Evolutionary conservation across 805 yeast species (phyloP).

Genomic region (Metschnikowia amazonensis): DNA sequence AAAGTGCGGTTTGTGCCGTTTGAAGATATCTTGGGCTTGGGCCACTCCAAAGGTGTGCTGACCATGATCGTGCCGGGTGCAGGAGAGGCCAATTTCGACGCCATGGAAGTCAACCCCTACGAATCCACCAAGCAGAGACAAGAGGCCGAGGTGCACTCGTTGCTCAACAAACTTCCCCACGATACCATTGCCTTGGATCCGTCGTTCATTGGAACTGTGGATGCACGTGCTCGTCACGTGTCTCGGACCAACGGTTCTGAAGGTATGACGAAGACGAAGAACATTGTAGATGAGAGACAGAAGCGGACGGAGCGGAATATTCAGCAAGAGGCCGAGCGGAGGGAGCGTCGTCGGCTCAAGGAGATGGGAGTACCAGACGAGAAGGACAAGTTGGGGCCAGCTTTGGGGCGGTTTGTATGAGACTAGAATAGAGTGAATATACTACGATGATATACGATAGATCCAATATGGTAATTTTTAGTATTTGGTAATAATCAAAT

Average conservation of each 20-base stretch:
- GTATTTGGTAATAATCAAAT: too few relatives aligned
- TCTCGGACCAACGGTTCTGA: slow-evolving; percentile 22
- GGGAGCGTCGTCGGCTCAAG: slow-evolving; percentile 38
- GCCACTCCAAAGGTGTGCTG: slow-evolving; percentile 68
- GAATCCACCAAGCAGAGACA: slow-evolving; percentile 91
- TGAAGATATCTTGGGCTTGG: slow-evolving; percentile 93
- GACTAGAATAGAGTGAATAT: too few relatives aligned
- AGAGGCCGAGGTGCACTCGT: slow-evolving; percentile 80
- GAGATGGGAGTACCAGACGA: slow-evolving; percentile 20
- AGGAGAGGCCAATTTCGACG: slow-evolving; percentile 97
- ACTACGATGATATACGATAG: too few relatives aligned
- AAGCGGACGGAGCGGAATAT: slow-evolving; percentile 71
- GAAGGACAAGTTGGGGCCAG: slow-evolving; percentile 19
- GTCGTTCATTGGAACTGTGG: slow-evolving; percentile 77
- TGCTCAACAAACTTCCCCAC: slow-evolving; percentile 84
- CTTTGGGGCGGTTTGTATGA: slow-evolving; percentile 19
- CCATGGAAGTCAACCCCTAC: slow-evolving; percentile 88
- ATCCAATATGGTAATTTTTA: too few relatives aligned
- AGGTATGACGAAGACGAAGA: slow-evolving; percentile 20
- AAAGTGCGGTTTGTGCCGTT: slow-evolving; percentile 79
- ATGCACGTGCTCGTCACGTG: slow-evolving; percentile 57
- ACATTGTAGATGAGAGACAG: slow-evolving; percentile 83
- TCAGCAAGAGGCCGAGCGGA: slow-evolving; percentile 66
- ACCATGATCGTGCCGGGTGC: slow-evolving; percentile 92
- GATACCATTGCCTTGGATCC: slow-evolving; percentile 94